Base-by-base conservation (phyloP, 164 flowering plant species). In the Aristolochia californica region DNA sequence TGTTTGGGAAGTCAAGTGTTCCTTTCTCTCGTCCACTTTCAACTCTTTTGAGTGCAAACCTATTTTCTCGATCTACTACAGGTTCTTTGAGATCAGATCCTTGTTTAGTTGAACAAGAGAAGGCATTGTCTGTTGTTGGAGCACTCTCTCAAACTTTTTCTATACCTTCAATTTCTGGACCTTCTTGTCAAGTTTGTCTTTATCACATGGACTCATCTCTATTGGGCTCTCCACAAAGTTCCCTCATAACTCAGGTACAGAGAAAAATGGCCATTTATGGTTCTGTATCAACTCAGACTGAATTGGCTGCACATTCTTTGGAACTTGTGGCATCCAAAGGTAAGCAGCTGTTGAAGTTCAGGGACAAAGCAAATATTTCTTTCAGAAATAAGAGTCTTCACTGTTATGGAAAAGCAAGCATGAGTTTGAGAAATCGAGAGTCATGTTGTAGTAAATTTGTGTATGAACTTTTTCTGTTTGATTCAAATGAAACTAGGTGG, bases 81-180 rank as follows among this genome's bases (percentile, higher is more conserved):
- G 63, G 65, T 61, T 70, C 66, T 49, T 74, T 75, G 20, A 70
- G 69, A 26, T 78, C 83, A 5, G 84, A 78, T 65, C 66, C 68
- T 25, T 68, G 68, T 20, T 38, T 74, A 59, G 70, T 60, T 26
- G 75, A 82, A 53, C 76, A 68, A 45, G 66, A 62, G 55, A 79
- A 70, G 66, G 77, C 73, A 26, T 45, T 82, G 21, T 81, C 95
- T 49, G 68, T 83, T 62, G 75, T 82, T 73, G 96, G 84, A 61
- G 77, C 83, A 22, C 64, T 84, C 55, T 88, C 91, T 23, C 80
- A 96, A 8, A 69, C 88, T 43, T 60, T 88, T 65, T 81, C 91
- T 20, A 68, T 71, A 50, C 97, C 96, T 23, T 91, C 94, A 22
- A 84, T 85, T 16, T 83, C 94, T 27, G 87, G 91, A 30, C 91